phyloP scores from a whole-genome alignment of 2,329 filamentous ascomycete species.

The Sporothrix pseudoabietina region DNA sequence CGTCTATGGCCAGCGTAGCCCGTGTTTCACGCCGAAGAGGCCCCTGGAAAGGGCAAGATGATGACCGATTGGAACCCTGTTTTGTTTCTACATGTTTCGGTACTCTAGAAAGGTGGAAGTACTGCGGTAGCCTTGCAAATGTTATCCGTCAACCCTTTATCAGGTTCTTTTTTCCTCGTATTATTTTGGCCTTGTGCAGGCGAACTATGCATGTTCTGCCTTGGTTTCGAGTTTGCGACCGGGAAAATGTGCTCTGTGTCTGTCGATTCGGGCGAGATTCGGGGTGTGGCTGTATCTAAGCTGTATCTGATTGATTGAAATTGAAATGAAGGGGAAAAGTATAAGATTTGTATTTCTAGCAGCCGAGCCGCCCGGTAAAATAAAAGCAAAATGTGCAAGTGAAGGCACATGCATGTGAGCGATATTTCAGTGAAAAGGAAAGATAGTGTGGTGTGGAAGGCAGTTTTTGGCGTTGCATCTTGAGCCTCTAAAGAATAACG shows the following conservation, averaged over 20 bases:
- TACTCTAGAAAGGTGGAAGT: not conserved
- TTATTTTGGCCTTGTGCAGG: not conserved
- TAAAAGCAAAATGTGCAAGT: not conserved
- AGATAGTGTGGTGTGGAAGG: not conserved
- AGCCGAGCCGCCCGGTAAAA: constrained; percentile 5
- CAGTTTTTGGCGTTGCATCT: not conserved
- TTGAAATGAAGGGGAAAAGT: not conserved
- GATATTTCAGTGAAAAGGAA: not conserved
- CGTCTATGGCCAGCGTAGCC: not conserved
- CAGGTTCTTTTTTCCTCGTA: not conserved
- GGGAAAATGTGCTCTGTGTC: constrained; percentile 4
- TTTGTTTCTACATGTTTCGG: constrained; percentile 3
- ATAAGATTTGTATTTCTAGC: not conserved
- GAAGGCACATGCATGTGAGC: not conserved
- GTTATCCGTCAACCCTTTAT: not conserved
- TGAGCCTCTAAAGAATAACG: not conserved
- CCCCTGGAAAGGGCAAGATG: not conserved
- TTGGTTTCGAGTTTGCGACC: constrained; percentile 22
- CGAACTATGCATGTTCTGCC: constrained; percentile 19
- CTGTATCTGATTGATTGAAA: constrained; percentile 4
- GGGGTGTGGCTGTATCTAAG: constrained; percentile 19
- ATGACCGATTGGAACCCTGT: not conserved
- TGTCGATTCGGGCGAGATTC: not conserved
- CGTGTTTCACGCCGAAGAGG: constrained; percentile 7
- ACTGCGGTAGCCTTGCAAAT: not conserved